Evolutionary conservation across 495 filamentous ascomycete species (phyloP), one percentile per base, ranked within the genome.

Genomic region (Penicillium ochrochloron): DNA sequence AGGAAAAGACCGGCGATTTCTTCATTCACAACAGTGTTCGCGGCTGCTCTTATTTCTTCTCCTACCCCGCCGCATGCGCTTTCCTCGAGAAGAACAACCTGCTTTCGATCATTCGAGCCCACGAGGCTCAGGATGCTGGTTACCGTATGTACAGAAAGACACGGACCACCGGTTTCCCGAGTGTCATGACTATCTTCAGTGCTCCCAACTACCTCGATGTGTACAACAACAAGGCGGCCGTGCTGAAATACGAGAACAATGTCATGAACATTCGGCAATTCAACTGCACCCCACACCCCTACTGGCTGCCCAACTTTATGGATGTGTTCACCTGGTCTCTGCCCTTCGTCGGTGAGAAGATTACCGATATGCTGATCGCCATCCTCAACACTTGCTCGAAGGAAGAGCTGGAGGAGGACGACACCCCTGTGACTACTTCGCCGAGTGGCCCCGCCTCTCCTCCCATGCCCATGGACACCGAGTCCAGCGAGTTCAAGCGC

Each of bases 251-350:
- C 75, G 95, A 99, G 76, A 99, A 99, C 79, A 99, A 99, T 73
- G 95, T 99, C 61, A 99, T 99, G 95, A 99, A 99, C 83, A 99
- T 99, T 73, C 87, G 95, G 33, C 95, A 99, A 75, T 99, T 99
- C 81, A 99, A 99, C 78, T 99, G 95, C 86, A 97, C 95, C 35
- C 95, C 95, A 8, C 95, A 99, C 77, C 95, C 95, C 17, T 99
- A 98, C 79, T 99, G 95, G 95, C 86, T 99, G 39, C 95, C 95
- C 51, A 99, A 99, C 80, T 99, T 99, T 76, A 99, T 99, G 95
- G 95, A 99, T 73, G 95, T 99, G 56, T 97, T 99, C 77, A 99
- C 95, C 44, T 99, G 95, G 95, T 98, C 95, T 34, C 82, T 99
- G 54, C 95, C 95, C 2, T 99, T 99, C 80, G 95, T 99, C 48